Conservation (phyloP, 345 rosid species). For the Nasturtium officinale region DNA sequence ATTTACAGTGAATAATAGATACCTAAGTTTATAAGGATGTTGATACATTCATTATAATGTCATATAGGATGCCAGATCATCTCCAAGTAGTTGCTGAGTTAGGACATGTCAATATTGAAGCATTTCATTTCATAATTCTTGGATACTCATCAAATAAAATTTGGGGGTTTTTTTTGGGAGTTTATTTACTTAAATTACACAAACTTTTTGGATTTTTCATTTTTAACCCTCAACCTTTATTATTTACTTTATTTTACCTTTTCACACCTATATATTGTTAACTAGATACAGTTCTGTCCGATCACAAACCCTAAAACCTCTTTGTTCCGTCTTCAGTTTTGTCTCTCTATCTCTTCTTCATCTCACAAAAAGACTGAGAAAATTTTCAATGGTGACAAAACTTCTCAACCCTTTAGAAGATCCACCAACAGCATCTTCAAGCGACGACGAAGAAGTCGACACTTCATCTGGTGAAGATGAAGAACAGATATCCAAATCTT, state of each 20-base stretch:
- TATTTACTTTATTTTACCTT: not conserved
- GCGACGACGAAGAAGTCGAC: conserved; percentile 31
- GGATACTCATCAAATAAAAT: no score
- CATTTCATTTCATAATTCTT: no score
- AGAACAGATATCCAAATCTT: not conserved
- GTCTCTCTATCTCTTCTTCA: not conserved
- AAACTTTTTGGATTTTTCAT: not conserved
- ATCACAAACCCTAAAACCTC: not conserved
- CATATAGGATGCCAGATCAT: no score
- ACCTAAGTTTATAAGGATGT: no score
- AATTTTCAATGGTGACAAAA: not conserved
- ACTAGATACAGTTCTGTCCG: not conserved
- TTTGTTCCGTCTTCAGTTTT: no score
- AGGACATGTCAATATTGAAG: no score
- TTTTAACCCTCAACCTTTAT: not conserved
- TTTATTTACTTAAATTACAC: no score
- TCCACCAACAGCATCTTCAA: conserved; percentile 31
- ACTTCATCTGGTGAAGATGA: conserved; percentile 4
- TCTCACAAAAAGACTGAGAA: not conserved
- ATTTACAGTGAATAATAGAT: no score
- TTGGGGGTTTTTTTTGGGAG: no score
- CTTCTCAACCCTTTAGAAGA: not conserved
- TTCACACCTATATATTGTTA: not conserved
- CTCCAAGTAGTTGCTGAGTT: no score
- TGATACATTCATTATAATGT: no score